These are phyloP conservation scores for Crithidia sp. DNA, from an alignment of 208 protist species.

Conservation along the genomic window DNA sequence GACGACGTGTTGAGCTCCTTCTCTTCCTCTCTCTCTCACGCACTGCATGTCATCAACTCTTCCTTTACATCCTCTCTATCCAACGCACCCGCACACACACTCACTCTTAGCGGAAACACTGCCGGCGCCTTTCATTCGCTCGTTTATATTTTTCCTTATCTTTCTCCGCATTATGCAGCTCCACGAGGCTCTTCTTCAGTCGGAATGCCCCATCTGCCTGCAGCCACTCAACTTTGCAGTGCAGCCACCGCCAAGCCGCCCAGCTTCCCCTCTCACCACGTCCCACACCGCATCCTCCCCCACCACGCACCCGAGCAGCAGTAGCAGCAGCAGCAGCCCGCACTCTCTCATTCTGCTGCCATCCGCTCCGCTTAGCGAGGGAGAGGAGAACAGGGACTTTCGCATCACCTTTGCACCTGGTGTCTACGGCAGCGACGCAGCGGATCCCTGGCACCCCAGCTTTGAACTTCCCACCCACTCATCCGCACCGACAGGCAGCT, in stretches of 20 bases:
- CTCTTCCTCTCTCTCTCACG: no score
- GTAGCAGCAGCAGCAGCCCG: not conserved
- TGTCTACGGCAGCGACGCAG: slow-evolving; percentile 31
- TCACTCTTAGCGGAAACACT: no score
- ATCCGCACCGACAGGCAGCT: not conserved
- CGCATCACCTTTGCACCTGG: slow-evolving; percentile 50
- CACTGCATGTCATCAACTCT: no score
- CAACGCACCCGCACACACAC: no score
- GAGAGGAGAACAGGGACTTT: slow-evolving; percentile 28
- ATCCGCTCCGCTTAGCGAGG: not conserved
- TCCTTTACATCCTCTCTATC: no score
- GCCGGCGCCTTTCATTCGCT: no score
- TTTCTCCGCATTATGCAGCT: slow-evolving; percentile 20
- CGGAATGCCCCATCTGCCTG: slow-evolving; percentile 85
- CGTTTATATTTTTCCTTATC: not conserved
- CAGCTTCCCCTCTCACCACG: slow-evolving; percentile 1
- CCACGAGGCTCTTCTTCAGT: slow-evolving; percentile 43
- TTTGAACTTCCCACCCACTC: not conserved
- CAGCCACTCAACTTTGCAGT: slow-evolving; percentile 47
- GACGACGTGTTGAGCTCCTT: no score
- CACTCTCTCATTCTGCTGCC: slow-evolving; percentile 4
- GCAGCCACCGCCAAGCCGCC: slow-evolving; percentile 14
- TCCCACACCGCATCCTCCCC: not conserved
- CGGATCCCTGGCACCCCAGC: slow-evolving; percentile 22
- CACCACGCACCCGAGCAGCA: not conserved